phyloP scores from a whole-genome alignment of 305 asterid species.

The Fraxinus ornus region DNA sequence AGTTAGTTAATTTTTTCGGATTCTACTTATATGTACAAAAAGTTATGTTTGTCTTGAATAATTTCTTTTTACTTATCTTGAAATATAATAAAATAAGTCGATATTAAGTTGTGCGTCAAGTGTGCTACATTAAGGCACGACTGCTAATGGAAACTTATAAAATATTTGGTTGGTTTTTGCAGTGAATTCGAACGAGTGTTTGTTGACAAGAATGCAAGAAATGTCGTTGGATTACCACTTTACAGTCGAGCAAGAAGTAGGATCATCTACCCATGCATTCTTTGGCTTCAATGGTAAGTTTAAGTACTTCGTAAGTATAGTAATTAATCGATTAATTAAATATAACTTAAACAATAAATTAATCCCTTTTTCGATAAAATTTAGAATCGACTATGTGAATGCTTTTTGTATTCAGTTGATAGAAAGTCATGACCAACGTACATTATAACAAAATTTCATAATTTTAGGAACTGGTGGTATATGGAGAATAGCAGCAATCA shows the following conservation, averaged over 20 bases:
- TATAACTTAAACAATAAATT: neutral
- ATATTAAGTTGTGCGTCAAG: neutral
- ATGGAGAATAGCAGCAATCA: constrained; percentile 60
- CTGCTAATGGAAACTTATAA: neutral
- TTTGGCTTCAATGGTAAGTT: constrained; percentile 81
- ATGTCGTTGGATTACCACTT: constrained; percentile 93
- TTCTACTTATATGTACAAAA: neutral
- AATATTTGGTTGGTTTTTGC: constrained; percentile 29
- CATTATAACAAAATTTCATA: neutral
- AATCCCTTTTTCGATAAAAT: neutral
- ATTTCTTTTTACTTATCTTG: neutral
- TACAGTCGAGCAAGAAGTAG: constrained; percentile 95
- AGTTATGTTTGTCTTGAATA: neutral
- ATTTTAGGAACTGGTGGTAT: constrained; percentile 53
- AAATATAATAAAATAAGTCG: neutral
- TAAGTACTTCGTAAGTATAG: neutral
- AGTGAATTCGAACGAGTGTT: constrained; percentile 83
- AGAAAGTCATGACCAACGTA: neutral
- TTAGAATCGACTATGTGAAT: neutral
- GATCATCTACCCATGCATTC: constrained; percentile 95
- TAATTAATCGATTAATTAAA: neutral
- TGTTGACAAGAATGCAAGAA: constrained; percentile 95
- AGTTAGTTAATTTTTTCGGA: neutral
- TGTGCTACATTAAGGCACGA: neutral
- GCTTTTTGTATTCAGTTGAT: neutral